A percentile compares a stretch with the other conserved stretches of the same genome.
phyloP scores from a whole-genome alignment of 352 stramenopile genomes.

The Ophiocytium majus region DNA sequence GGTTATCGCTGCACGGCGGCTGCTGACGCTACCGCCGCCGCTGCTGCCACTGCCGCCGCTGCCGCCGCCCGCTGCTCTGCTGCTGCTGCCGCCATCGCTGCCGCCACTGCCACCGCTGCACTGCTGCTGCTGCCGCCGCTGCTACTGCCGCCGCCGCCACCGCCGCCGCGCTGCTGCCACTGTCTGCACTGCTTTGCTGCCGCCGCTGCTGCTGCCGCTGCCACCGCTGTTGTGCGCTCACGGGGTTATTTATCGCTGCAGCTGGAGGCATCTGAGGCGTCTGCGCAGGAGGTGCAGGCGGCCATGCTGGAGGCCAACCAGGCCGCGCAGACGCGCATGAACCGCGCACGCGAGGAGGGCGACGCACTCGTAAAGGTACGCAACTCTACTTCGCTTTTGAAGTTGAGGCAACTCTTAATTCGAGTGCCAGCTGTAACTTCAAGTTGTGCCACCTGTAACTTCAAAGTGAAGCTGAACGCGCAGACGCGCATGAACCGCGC shows the following conservation, averaged over 20 bases:
- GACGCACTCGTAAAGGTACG: conserved; percentile 1
- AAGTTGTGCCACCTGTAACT: no score
- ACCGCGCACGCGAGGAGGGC: not conserved
- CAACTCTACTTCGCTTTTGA: no score
- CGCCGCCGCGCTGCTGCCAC: not conserved
- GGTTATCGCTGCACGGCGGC: not conserved
- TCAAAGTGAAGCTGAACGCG: no score
- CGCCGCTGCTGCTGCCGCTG: not conserved
- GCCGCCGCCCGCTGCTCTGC: not conserved
- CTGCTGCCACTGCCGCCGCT: not conserved
- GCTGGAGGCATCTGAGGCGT: not conserved
- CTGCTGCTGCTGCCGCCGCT: not conserved
- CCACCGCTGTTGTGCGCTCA: not conserved
- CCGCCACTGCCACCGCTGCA: not conserved
- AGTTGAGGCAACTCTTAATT: no score
- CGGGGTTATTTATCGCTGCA: no score
- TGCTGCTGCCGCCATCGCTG: not conserved
- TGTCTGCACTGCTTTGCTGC: no score
- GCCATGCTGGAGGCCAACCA: conserved; percentile 7
- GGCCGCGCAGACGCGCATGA: conserved; percentile 6
- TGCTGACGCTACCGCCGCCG: not conserved
- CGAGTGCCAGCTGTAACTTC: no score
- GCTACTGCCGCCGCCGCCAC: not conserved
- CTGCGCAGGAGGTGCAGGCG: not conserved
- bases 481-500: conserved; percentile 18